Evolutionary conservation across 2,329 filamentous ascomycete genomes (phyloP).

Genomic region (Aspergillus texensis): DNA sequence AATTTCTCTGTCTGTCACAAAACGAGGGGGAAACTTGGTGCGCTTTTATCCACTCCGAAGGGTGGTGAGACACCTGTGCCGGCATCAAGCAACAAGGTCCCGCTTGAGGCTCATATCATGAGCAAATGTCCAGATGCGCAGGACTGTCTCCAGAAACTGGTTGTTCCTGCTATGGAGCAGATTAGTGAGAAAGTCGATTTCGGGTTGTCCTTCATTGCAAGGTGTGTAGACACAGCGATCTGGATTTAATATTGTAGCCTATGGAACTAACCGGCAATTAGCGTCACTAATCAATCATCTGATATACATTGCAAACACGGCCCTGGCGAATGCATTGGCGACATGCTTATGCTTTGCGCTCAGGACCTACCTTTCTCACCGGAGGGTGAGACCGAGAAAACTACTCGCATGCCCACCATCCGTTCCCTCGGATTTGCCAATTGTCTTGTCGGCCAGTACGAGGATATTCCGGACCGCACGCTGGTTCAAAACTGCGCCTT

Average conservation of each 20-base stretch:
- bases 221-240: slow-evolving; percentile 42
- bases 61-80: slow-evolving; percentile 8
- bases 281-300: slow-evolving; percentile 71
- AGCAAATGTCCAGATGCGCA: slow-evolving; percentile 92
- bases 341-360: slow-evolving; percentile 93
- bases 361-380: slow-evolving; percentile 61
- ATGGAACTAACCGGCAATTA: slow-evolving; percentile 26
- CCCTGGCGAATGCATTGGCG: slow-evolving; percentile 85
- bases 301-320: slow-evolving; percentile 89
- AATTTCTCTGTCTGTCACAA: slow-evolving; percentile 13
- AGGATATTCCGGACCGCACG: slow-evolving; percentile 73
- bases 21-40: background rate
- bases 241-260: background rate
- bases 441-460: slow-evolving; percentile 78
- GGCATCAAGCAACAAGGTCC: slow-evolving; percentile 52
- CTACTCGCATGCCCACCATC: slow-evolving; percentile 65
- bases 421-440: slow-evolving; percentile 90
- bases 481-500: slow-evolving; percentile 85
- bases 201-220: slow-evolving; percentile 85
- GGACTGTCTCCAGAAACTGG: slow-evolving; percentile 76
- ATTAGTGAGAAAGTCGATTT: slow-evolving; percentile 87
- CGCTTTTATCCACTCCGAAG: background rate
- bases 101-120: slow-evolving; percentile 94
- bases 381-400: slow-evolving; percentile 21
- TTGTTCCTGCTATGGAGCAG: slow-evolving; percentile 84